Evolutionary conservation across 2,329 filamentous ascomycete species (phyloP).

Genomic region (Alternaria novae-zelandiae): DNA sequence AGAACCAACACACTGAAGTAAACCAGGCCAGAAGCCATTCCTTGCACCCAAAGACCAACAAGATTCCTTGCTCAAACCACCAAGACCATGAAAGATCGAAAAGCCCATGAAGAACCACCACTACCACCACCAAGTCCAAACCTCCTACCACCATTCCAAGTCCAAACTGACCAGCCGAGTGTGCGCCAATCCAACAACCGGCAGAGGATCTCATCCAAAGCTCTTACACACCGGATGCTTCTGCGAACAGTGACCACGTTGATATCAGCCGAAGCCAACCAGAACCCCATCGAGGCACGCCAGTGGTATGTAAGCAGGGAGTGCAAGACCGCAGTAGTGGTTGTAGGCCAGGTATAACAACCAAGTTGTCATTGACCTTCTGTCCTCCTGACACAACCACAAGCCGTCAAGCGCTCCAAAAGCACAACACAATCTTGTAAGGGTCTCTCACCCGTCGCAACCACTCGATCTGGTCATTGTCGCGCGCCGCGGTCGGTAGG

Average conservation of each 20-base stretch:
- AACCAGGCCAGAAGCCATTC: neutral
- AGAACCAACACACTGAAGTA: neutral
- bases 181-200: neutral
- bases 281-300: conserved; percentile 3
- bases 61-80: neutral
- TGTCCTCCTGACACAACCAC: conserved; percentile 4
- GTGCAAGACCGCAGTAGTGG: neutral
- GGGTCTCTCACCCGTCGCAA: neutral
- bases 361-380: neutral
- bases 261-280: conserved; percentile 2
- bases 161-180: neutral
- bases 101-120: neutral
- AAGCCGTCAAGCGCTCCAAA: conserved; percentile 1
- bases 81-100: neutral
- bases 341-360: conserved; percentile 4
- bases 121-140: neutral
- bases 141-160: neutral
- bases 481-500: neutral
- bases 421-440: neutral
- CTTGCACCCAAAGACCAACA: neutral
- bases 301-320: neutral
- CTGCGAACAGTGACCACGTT: conserved; percentile 1
- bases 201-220: conserved; percentile 2
- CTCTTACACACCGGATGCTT: conserved; percentile 2
- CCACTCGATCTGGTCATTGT: conserved; percentile 2